phyloP scores from a whole-genome alignment of 2,329 filamentous ascomycete species.

The Emergomyces africanus region DNA sequence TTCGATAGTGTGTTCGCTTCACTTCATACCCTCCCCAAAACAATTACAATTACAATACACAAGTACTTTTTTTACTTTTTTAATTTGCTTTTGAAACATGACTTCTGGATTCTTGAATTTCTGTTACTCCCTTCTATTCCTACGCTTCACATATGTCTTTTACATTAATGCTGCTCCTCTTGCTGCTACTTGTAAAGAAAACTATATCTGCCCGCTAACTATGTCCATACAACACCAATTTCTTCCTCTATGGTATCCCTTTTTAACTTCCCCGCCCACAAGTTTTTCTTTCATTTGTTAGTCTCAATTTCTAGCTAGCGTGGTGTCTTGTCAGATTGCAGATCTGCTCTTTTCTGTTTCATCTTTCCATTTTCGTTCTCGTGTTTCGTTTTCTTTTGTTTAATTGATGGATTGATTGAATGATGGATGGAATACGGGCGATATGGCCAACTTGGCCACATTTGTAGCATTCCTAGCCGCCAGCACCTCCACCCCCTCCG shows the following conservation, averaged over 20 bases:
- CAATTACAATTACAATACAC: neutral
- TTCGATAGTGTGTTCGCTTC: neutral
- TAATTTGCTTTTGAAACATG: neutral
- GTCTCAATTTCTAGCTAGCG: neutral
- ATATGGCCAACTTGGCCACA: constrained; percentile 96
- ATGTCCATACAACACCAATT: no score
- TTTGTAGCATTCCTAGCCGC: constrained; percentile 82
- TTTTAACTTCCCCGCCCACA: neutral
- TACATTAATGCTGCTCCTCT: neutral
- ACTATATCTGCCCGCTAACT: no score
- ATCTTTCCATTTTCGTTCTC: neutral
- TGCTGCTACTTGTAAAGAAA: neutral
- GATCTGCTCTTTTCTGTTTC: neutral
- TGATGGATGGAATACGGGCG: constrained; percentile 51
- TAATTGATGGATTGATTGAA: neutral
- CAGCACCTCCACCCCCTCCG: constrained; percentile 16
- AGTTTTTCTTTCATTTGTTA: neutral
- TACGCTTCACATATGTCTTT: neutral
- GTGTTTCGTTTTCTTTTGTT: neutral
- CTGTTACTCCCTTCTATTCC: neutral
- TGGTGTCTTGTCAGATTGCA: neutral
- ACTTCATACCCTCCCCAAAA: neutral
- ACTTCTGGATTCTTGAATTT: neutral
- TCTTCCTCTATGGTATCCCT: no score
- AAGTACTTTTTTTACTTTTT: neutral